Evolutionary conservation across 208 protist species (phyloP).

Genomic region (Novymonas esmeraldas): DNA sequence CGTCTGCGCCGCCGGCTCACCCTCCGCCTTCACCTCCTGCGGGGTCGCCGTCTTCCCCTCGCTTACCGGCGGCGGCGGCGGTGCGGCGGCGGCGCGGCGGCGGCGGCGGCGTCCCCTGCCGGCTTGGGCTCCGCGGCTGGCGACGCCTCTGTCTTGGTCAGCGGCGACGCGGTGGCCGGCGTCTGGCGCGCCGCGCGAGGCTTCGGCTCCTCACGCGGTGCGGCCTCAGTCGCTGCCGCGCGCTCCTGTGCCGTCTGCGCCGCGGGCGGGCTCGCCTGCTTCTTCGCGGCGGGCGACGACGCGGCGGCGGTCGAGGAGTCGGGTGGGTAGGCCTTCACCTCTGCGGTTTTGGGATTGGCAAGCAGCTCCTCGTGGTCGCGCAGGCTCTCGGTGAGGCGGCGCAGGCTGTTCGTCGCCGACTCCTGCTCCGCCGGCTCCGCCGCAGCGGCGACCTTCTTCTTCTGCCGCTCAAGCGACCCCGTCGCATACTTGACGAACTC

Average conservation of each 20-base stretch:
- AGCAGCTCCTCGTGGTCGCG: slow-evolving; percentile 45
- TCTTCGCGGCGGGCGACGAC: slow-evolving; percentile 6
- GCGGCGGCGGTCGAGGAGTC: not conserved
- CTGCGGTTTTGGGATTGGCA: slow-evolving; percentile 33
- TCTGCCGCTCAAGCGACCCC: slow-evolving; percentile 25
- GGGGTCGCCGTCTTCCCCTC: no score
- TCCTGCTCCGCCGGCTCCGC: slow-evolving; percentile 34
- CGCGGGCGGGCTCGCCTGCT: not conserved
- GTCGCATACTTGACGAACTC: slow-evolving; percentile 44
- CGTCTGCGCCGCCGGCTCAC: not conserved
- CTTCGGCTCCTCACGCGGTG: not conserved
- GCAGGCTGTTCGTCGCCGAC: slow-evolving; percentile 19
- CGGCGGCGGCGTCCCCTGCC: no score
- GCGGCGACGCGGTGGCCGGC: no score
- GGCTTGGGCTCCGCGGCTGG: no score
- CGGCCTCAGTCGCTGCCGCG: not conserved
- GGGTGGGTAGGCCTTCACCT: slow-evolving; percentile 37
- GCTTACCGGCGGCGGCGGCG: no score
- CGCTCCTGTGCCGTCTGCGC: not conserved
- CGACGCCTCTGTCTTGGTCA: no score
- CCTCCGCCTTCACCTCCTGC: not conserved
- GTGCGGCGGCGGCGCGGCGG: no score
- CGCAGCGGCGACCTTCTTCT: slow-evolving; percentile 30
- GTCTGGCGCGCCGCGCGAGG: not conserved
- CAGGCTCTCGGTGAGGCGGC: slow-evolving; percentile 48